Conservation (phyloP, 1,284 basidiomycete species). For the Retiboletus flavoniger region DNA sequence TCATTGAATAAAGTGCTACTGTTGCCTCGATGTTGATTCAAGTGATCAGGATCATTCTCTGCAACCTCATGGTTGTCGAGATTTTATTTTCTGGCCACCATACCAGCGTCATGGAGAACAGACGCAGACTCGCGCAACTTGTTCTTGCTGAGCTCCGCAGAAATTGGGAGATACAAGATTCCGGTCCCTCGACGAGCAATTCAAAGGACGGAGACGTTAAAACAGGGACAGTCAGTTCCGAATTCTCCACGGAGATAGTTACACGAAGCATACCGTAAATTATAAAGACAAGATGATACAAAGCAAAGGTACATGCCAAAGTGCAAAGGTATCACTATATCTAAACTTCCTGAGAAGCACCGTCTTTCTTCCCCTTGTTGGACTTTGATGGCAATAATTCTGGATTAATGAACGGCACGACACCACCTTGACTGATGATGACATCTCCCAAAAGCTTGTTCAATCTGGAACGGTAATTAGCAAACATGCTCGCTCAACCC, state of each 20-base stretch:
- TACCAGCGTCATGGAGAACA: background rate
- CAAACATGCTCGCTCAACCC: background rate
- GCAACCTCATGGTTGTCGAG: background rate
- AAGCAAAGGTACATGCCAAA: conserved; percentile 15
- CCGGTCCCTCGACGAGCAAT: too few species aligned
- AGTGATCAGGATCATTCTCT: too few species aligned
- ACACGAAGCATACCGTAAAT: conserved; percentile 35
- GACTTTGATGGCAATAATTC: conserved; percentile 67
- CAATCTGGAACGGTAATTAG: conserved; percentile 40
- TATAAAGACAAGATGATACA: conserved; percentile 26
- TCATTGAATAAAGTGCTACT: too few species aligned
- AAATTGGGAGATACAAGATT: too few species aligned
- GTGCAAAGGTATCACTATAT: background rate
- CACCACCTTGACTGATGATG: conserved; percentile 84
- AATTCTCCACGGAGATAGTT: conserved; percentile 11
- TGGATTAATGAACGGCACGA: conserved; percentile 60
- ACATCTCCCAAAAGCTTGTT: conserved; percentile 75
- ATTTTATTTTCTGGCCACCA: background rate
- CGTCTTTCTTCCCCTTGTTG: conserved; percentile 54
- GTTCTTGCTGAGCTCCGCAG: too few species aligned
- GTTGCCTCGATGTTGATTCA: too few species aligned
- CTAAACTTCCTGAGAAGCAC: conserved; percentile 39
- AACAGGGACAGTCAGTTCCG: background rate
- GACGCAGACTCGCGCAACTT: too few species aligned
- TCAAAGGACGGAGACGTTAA: background rate